A percentile compares a stretch with the other conserved stretches of the same genome.
phyloP scores from a whole-genome alignment of 2,329 filamentous ascomycete species.

The Rhinocladiella similis region DNA sequence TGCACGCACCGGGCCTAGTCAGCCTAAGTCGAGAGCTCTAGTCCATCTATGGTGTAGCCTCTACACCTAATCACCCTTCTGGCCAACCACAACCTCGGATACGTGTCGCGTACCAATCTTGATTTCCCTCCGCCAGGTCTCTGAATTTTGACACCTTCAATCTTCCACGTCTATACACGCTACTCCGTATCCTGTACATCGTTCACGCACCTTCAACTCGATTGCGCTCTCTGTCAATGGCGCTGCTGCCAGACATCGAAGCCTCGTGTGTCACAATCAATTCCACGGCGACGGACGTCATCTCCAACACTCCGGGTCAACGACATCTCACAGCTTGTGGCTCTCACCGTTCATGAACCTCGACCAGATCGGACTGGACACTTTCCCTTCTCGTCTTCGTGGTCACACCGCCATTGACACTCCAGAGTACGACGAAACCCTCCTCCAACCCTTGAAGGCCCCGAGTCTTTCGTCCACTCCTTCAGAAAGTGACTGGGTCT shows the following conservation, averaged over 20 bases:
- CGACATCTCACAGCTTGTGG: conserved; percentile 3
- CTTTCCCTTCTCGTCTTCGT: conserved; percentile 7
- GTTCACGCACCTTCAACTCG: background rate
- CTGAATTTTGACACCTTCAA: conserved; percentile 22
- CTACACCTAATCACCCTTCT: background rate
- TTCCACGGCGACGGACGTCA: conserved; percentile 6
- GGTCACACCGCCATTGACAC: background rate
- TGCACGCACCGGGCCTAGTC: no score
- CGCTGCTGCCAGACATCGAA: conserved; percentile 7
- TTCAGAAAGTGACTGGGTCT: conserved; percentile 27
- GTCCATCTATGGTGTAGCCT: background rate
- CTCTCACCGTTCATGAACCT: conserved; percentile 28
- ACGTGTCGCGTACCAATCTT: conserved; percentile 22
- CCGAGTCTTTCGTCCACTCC: conserved; percentile 24
- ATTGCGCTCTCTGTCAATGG: conserved; percentile 19
- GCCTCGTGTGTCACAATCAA: conserved; percentile 8
- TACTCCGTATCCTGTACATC: no score
- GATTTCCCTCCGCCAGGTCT: conserved; percentile 4
- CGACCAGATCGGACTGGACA: conserved; percentile 20
- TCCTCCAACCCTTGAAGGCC: conserved; percentile 7
- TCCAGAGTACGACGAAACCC: background rate
- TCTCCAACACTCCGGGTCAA: conserved; percentile 5
- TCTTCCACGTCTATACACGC: background rate
- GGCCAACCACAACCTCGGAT: background rate
- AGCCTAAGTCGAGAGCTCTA: background rate